Evolutionary conservation across 2,329 filamentous ascomycete species (phyloP), one percentile per base, ranked within the genome.

Genomic region (Colletotrichum phormii): DNA sequence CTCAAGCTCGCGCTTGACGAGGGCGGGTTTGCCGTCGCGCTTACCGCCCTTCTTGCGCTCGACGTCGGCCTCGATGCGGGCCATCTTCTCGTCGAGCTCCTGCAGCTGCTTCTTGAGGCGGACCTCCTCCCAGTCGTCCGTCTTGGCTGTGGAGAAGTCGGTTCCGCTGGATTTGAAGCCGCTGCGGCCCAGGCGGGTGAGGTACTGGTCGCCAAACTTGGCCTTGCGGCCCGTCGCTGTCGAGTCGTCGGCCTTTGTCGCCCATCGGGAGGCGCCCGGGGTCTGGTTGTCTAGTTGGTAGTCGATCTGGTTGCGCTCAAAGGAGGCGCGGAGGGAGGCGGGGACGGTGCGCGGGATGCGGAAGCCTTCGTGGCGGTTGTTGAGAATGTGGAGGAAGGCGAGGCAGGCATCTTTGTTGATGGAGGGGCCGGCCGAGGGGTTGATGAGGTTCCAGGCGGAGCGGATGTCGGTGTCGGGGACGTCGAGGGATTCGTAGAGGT

Each of bases 111-210:
- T 95, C 88, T 97, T 96, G 76, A 99, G 88, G 66, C 95, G 90
- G 57, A 98, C 97, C 83, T 98, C 97, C 83, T 99, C 97, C 95
- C 97, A 98, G 81, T 99, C 97, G 78, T 97, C 96, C 73, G 93
- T 94, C 81, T 95, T 94, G 75, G 94, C 93, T 49, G 89, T 88
- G 71, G 91, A 93, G 81, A 98, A 98, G 84, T 99, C 95, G 1
- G 97, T 99, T 31, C 97, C 97, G 53, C 92, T 87, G 9, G 93
- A 90, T 80, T 94, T 92, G 84, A 97, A 96, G 72, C 90, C 92
- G 76, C 92, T 91, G 79, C 95, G 93, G 64, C 97, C 97, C 51
- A 99, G 88, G 13, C 97, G 92, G 74, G 94, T 97, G 70, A 99
- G 90, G 83, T 98, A 99, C 75, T 97, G 94, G 82, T 99, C 97